A percentile compares a stretch with the other conserved stretches of the same genome.
phyloP scores from a whole-genome alignment of 1,139 yeast species.

The Diutina scorzettiae region DNA sequence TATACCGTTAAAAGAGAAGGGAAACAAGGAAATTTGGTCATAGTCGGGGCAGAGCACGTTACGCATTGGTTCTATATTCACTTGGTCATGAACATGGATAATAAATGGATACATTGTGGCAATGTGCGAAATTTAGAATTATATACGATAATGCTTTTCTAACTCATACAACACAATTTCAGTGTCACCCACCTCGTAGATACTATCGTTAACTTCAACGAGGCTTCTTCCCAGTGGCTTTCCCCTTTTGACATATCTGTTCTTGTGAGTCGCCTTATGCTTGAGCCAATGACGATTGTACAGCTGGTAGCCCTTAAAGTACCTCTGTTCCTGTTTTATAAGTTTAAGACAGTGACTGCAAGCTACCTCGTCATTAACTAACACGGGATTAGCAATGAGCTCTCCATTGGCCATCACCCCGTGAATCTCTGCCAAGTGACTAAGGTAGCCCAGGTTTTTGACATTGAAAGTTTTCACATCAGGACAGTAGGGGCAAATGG shows the following conservation, averaged over 20 bases:
- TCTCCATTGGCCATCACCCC: neutral
- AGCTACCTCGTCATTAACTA: neutral
- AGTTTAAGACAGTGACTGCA: neutral
- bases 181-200: neutral
- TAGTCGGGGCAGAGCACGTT: neutral
- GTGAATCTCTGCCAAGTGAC: neutral
- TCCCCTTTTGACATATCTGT: neutral
- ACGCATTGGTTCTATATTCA: too few relatives aligned
- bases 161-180: too few relatives aligned
- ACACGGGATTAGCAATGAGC: neutral
- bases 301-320: neutral
- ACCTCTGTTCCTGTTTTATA: neutral
- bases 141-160: neutral
- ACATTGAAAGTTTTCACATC: constrained; percentile 1
- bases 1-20: neutral
- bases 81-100: too few relatives aligned
- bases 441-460: neutral
- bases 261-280: neutral
- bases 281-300: neutral
- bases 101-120: too few relatives aligned
- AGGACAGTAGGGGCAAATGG: constrained; percentile 3
- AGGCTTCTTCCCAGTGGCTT: neutral
- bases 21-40: neutral
- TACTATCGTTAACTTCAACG: neutral
- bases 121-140: neutral